These are phyloP conservation scores for Amylostereum chailletii DNA, from an alignment of 1,284 basidiomycete genomes.

Conservation along the genomic window DNA sequence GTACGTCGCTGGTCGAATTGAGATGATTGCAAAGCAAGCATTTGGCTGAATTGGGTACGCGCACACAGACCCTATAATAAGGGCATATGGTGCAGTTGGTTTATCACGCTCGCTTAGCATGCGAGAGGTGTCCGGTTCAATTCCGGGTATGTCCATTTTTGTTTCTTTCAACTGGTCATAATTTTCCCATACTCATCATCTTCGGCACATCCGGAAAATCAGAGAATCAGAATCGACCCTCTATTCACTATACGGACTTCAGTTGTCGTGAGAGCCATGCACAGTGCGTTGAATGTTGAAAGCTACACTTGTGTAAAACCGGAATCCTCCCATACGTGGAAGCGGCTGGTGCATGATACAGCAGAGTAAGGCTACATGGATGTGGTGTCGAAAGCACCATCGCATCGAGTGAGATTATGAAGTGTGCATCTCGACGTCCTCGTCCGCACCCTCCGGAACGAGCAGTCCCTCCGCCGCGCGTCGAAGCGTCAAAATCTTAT, in stretches of 20 bases:
- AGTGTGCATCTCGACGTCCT: conserved; percentile 32
- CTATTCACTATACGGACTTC: not conserved
- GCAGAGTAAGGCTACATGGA: not conserved
- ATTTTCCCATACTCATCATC: not conserved
- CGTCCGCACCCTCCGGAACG: conserved; percentile 15
- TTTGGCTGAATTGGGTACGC: too few species aligned
- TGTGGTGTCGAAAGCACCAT: not conserved
- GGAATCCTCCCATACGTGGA: not conserved
- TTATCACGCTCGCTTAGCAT: conserved; percentile 2
- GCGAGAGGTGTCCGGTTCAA: conserved; percentile 2
- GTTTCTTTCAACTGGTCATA: not conserved
- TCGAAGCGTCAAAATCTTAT: conserved; percentile 63
- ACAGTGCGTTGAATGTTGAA: not conserved
- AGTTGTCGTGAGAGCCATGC: not conserved
- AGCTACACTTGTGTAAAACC: not conserved
- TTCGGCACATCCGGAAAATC: not conserved
- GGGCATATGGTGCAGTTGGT: conserved; percentile 2
- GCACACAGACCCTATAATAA: not conserved
- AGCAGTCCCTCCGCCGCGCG: conserved; percentile 50
- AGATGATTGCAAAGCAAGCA: too few species aligned
- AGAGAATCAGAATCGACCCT: not conserved
- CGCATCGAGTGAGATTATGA: conserved; percentile 2
- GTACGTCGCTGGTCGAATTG: too few species aligned
- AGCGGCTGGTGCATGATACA: not conserved
- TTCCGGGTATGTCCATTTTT: conserved; percentile 1